A percentile compares a stretch with the other conserved stretches of the same genome.
phyloP scores from a whole-genome alignment of 176 grass and related monocot species.

The Lolium perenne region DNA sequence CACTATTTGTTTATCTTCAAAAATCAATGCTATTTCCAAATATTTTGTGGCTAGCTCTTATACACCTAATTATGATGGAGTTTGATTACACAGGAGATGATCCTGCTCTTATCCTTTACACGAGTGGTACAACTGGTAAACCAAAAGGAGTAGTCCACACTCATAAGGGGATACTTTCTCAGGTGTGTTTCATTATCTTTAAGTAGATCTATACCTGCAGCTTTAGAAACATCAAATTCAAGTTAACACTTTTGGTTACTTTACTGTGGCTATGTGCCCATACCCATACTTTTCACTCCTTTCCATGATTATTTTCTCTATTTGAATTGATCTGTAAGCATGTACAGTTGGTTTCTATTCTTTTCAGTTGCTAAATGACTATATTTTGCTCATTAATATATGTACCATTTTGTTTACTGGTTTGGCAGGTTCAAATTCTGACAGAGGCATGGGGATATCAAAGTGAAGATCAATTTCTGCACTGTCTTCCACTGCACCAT shows the following conservation, averaged over 20 bases:
- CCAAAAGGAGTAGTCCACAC: conserved; percentile 97
- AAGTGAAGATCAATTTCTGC: conserved; percentile 73
- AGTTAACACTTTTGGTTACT: conserved; percentile 21
- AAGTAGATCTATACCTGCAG: background rate
- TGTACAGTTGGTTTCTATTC: background rate
- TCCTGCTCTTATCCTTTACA: conserved; percentile 95
- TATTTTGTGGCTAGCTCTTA: conserved; percentile 14
- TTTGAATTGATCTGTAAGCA: conserved; percentile 1
- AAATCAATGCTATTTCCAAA: conserved; percentile 16
- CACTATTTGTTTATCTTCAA: background rate
- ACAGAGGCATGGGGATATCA: conserved; percentile 89
- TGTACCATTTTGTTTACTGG: conserved; percentile 41
- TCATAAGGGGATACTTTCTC: conserved; percentile 77
- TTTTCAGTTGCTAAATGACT: conserved; percentile 31
- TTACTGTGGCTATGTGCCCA: conserved; percentile 20
- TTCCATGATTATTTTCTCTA: conserved; percentile 13
- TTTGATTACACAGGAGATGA: conserved; percentile 73
- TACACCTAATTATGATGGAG: conserved; percentile 16
- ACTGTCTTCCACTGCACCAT: conserved; percentile 98
- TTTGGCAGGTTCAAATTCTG: conserved; percentile 87
- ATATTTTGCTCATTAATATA: conserved; percentile 32
- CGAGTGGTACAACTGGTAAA: conserved; percentile 97
- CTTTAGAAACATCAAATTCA: conserved; percentile 6
- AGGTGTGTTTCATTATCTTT: conserved; percentile 57
- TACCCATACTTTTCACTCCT: background rate